Conservation (phyloP, 371 early-diverging fungal genomes). For the Haplosporangium sp. region DNA sequence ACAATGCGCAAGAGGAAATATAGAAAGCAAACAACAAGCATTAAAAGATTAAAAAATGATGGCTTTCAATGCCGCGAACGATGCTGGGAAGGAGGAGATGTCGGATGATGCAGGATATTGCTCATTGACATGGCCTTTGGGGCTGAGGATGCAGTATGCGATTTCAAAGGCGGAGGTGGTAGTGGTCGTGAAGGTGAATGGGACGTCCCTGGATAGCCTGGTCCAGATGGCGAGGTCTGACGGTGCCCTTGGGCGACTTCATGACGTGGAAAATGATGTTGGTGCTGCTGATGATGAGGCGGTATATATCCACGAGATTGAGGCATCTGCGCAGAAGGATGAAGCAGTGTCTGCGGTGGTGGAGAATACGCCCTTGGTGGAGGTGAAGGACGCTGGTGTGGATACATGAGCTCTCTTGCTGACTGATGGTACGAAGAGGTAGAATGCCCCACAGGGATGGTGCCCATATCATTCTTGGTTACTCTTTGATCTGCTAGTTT, state of each 20-base stretch:
- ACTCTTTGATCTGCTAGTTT: background rate
- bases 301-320: conserved; percentile 4
- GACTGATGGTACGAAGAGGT: conserved; percentile 6
- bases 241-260: background rate
- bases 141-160: background rate
- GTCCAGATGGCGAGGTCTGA: background rate
- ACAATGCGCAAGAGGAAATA: no score
- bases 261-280: background rate
- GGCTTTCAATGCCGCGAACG: background rate
- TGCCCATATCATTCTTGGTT: background rate
- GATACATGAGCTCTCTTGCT: conserved; percentile 1
- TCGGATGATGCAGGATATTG: conserved; percentile 17
- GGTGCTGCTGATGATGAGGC: background rate
- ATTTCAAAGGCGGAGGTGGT: background rate
- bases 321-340: conserved; percentile 8
- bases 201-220: no score
- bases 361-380: background rate
- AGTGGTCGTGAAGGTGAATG: background rate
- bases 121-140: conserved; percentile 31
- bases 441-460: background rate
- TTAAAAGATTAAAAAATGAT: no score
- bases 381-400: background rate
- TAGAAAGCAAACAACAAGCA: no score
- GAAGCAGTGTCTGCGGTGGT: background rate
- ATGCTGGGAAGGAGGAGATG: background rate